Evolutionary conservation across 23 red algal genomes (phyloP).

Genomic region (Pyropia yezoensis): DNA sequence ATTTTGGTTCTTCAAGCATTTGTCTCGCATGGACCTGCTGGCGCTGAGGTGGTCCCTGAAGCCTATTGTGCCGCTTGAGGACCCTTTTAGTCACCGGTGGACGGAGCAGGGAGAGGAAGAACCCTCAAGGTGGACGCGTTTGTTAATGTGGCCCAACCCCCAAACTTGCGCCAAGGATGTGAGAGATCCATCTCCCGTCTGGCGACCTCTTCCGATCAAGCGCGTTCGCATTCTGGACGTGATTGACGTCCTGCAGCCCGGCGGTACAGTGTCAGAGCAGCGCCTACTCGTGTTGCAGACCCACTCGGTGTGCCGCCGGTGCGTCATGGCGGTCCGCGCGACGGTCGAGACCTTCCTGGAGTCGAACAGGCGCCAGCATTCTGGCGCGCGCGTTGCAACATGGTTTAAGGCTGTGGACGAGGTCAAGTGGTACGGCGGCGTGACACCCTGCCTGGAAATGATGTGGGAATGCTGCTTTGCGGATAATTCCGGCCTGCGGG

Average conservation of each 20-base stretch:
- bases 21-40: slow-evolving; percentile 13
- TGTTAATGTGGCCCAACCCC: too few species aligned
- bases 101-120: too few species aligned
- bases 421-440: slow-evolving; percentile 9
- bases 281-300: neutral
- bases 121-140: too few species aligned
- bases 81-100: too few species aligned
- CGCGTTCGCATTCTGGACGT: slow-evolving; percentile 18
- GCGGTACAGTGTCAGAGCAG: slow-evolving; percentile 16
- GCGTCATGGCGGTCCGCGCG: slow-evolving; percentile 1
- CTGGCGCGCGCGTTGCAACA: slow-evolving; percentile 5
- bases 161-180: too few species aligned
- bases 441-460: slow-evolving; percentile 10
- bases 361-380: slow-evolving; percentile 9
- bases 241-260: slow-evolving; percentile 18
- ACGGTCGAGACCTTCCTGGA: slow-evolving; percentile 29
- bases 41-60: slow-evolving; percentile 3
- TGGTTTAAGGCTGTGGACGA: slow-evolving; percentile 30
- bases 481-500: slow-evolving; percentile 3
- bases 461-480: slow-evolving; percentile 22
- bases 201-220: too few species aligned
- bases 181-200: too few species aligned
- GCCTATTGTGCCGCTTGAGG: too few species aligned
- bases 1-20: too few species aligned
- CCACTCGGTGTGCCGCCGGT: slow-evolving; percentile 7